phyloP scores from a whole-genome alignment of 2,329 filamentous ascomycete genomes.

The Clonostachys sp. region DNA sequence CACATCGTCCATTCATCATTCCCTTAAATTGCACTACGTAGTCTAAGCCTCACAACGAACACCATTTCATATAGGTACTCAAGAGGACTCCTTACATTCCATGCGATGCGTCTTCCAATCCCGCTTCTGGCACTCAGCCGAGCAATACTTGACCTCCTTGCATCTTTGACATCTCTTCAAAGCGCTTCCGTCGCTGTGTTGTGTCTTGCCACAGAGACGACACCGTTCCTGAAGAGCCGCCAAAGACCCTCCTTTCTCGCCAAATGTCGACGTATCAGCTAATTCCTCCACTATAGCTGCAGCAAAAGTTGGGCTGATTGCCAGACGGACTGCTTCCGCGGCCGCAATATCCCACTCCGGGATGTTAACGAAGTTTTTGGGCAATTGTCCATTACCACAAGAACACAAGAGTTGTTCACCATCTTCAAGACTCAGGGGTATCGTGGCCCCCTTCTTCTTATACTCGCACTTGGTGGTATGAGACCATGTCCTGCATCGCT shows the following conservation, averaged over 20 bases:
- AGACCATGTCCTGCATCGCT: slow-evolving; percentile 43
- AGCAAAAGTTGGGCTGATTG: slow-evolving; percentile 51
- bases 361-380: slow-evolving; percentile 28
- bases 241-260: neutral
- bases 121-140: slow-evolving; percentile 43
- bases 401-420: slow-evolving; percentile 34
- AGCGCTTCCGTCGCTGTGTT: slow-evolving; percentile 15
- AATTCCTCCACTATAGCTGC: slow-evolving; percentile 35
- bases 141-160: slow-evolving; percentile 42
- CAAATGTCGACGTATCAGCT: slow-evolving; percentile 13
- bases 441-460: slow-evolving; percentile 17
- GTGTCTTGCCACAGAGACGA: slow-evolving; percentile 25
- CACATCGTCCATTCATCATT: neutral
- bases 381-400: slow-evolving; percentile 38
- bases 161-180: slow-evolving; percentile 42
- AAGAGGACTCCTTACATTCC: slow-evolving; percentile 24
- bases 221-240: slow-evolving; percentile 18
- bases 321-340: slow-evolving; percentile 44
- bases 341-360: slow-evolving; percentile 36
- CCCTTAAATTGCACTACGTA: neutral
- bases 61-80: no score
- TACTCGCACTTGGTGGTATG: slow-evolving; percentile 39
- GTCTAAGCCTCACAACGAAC: neutral
- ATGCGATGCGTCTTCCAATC: slow-evolving; percentile 48
- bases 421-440: slow-evolving; percentile 30